Evolutionary conservation across 2,329 filamentous ascomycete species (phyloP).

Genomic region (Penicillium sp.): DNA sequence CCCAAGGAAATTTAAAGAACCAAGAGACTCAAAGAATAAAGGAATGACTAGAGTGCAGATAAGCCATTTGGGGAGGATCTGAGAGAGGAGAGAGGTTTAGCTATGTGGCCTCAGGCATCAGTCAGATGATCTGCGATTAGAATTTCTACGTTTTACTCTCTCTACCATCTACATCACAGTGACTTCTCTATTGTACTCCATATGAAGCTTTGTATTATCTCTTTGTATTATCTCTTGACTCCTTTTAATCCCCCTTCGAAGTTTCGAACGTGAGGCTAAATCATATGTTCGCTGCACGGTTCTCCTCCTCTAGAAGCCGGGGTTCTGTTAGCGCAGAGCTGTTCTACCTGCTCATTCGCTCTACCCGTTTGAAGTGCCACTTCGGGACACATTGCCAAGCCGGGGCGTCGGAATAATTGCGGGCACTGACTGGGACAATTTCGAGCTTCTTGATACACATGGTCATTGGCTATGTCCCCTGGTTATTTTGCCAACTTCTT

Average conservation of each 20-base stretch:
- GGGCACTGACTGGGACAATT: not conserved
- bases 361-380: not conserved
- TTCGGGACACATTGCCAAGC: slow-evolving; percentile 5
- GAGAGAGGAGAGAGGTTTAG: not conserved
- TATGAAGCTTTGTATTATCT: not conserved
- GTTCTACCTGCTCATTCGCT: not conserved
- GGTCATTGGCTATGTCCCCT: not conserved
- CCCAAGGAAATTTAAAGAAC: not conserved
- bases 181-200: not conserved
- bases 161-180: not conserved
- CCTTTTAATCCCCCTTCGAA: not conserved
- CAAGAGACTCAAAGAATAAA: not conserved
- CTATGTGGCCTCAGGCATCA: slow-evolving; percentile 2
- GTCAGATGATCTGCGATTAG: slow-evolving; percentile 6
- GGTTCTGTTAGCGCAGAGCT: not conserved
- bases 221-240: not conserved
- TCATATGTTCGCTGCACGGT: not conserved
- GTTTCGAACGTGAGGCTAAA: not conserved
- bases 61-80: not conserved
- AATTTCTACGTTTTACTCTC: not conserved
- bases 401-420: not conserved
- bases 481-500: not conserved
- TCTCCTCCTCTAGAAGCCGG: slow-evolving; percentile 1
- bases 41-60: slow-evolving; percentile 3
- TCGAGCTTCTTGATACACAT: not conserved